These are phyloP conservation scores for Botrytis squamosa DNA, from an alignment of 2,329 filamentous ascomycete species.

Conservation along the genomic window DNA sequence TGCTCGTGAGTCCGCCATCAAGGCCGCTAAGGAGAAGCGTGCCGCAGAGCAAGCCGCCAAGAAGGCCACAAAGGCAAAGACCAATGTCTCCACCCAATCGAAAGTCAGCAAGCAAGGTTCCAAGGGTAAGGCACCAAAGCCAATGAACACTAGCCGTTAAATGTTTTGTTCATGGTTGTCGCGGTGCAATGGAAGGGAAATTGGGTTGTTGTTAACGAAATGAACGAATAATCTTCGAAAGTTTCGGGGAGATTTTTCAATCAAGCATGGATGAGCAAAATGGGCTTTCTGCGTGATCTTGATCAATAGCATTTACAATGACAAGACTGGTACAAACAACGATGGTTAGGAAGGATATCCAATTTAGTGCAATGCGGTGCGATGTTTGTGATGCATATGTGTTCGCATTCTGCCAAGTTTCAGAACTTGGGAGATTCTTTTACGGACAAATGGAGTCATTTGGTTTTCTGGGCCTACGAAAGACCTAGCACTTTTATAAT, in stretches of 20 bases:
- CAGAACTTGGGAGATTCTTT: neutral
- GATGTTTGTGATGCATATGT: conserved; percentile 16
- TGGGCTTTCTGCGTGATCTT: conserved; percentile 37
- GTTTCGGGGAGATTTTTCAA: conserved; percentile 25
- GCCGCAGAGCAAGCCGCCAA: conserved; percentile 80
- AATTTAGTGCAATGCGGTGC: conserved; percentile 9
- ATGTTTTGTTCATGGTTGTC: conserved; percentile 23
- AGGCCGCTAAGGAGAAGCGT: conserved; percentile 99
- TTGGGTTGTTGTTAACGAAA: conserved; percentile 31
- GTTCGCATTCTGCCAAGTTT: conserved; percentile 2
- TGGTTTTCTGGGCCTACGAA: conserved; percentile 12
- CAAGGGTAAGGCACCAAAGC: conserved; percentile 86
- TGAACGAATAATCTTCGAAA: conserved; percentile 10
- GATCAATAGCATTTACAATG: conserved; percentile 39
- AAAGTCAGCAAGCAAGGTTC: conserved; percentile 92
- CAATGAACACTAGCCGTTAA: conserved; percentile 84
- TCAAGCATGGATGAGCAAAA: conserved; percentile 37
- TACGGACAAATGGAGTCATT: conserved; percentile 10
- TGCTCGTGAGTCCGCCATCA: conserved; percentile 85
- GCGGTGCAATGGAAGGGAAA: conserved; percentile 20
- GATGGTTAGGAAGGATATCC: conserved; percentile 2
- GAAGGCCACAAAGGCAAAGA: conserved; percentile 99
- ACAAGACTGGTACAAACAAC: conserved; percentile 31
- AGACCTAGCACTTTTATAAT: conserved; percentile 3
- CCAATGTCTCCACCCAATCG: conserved; percentile 65